phyloP scores from a whole-genome alignment of 2,329 filamentous ascomycete genomes.

The Colletotrichum navitas region DNA sequence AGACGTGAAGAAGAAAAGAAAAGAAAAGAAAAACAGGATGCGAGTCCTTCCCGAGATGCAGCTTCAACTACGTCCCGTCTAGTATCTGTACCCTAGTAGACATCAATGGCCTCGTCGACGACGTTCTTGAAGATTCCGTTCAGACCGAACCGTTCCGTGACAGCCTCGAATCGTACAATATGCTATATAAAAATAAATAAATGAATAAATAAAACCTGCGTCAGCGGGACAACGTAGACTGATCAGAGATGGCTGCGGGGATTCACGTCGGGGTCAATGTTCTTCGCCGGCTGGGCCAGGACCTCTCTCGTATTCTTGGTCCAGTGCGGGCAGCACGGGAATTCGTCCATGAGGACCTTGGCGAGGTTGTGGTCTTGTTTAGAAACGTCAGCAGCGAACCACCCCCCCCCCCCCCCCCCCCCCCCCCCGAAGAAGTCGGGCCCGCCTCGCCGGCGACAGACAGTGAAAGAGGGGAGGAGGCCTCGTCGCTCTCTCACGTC shows the following conservation, averaged over 20 bases:
- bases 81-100: conserved; percentile 50
- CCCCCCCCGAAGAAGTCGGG: no score
- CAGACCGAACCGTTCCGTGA: conserved; percentile 62
- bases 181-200: conserved; percentile 46
- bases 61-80: no score
- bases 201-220: not conserved
- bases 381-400: conserved; percentile 11
- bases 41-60: not conserved
- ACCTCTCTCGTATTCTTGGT: conserved; percentile 66
- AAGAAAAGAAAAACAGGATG: no score
- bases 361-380: conserved; percentile 58
- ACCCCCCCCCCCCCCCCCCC: no score
- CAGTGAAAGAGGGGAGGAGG: no score
- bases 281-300: conserved; percentile 58
- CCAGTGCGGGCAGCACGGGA: conserved; percentile 65
- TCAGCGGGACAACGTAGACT: not conserved
- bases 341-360: conserved; percentile 61
- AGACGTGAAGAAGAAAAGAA: not conserved
- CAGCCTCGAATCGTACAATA: conserved; percentile 60
- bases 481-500: conserved; percentile 55
- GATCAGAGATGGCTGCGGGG: not conserved
- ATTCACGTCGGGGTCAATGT: conserved; percentile 59
- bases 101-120: conserved; percentile 62
- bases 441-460: no score
- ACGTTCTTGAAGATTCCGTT: conserved; percentile 61